Base-by-base conservation (phyloP, 495 filamentous ascomycete genomes). In the Bacidia gigantensis region DNA sequence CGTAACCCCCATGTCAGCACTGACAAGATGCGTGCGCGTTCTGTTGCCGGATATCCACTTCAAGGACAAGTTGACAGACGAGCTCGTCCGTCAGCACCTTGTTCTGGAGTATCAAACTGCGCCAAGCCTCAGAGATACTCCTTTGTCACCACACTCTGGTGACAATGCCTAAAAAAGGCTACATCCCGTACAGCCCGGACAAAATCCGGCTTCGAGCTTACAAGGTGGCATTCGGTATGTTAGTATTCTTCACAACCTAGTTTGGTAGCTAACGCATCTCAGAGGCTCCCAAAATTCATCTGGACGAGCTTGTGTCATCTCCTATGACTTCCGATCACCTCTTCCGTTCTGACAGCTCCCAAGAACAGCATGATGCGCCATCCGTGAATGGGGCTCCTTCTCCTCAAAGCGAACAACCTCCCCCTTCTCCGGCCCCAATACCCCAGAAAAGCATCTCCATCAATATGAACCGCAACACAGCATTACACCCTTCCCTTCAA, bases 231-330 rank as follows among this genome's bases (percentile, higher is more conserved):
- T 29, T 29, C 18, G 47, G 47, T 49, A 29, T 12, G 7, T 20
- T 12, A 20, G 9, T 44, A 44, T 44, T 17, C 20, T 18, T 44
- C 7, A 5, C 7, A 5, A 44, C 41, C 9, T 44, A 44, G 12
- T 7, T 17, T 18, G 5, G 9, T 26, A 12, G 43, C 54, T 61
- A 11, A 61, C 22, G 24, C 40, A 46, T 23, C 41, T 53, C 29
- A 62, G 60, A 62, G 38, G 54, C 60, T 20, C 57, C 59, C 9
- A 53, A 43, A 26, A n/a, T 62, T 38, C 57, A 59, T 14, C 46
- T 59, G 40, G 47, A 57, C 52, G 54, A 57, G 26, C 40, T 62
- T 9, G 52, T 59, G 25, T 53, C 55, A 26, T 46, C 57, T 18
- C 53, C 40, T 17, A 59, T 60, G 57, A 46, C 49, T 10, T 29